These are phyloP conservation scores for Aspergillus sp. DNA, from an alignment of 2,329 filamentous ascomycete genomes.

Conservation along the genomic window DNA sequence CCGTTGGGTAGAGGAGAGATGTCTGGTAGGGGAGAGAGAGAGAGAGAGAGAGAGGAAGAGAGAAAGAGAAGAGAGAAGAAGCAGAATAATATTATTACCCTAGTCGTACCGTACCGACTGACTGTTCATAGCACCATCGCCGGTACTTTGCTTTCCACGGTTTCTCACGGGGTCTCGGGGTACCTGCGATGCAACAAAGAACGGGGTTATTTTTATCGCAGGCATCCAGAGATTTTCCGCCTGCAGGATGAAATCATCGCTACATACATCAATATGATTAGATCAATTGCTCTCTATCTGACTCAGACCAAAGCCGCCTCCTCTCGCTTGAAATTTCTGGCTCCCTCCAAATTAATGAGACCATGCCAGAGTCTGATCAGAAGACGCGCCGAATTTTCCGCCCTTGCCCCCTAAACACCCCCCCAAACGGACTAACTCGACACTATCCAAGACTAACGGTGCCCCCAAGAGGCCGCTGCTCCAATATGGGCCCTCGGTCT, in stretches of 20 bases:
- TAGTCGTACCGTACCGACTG: background rate
- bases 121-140: background rate
- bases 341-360: background rate
- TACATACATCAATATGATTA: too few species aligned
- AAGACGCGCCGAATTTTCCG: background rate
- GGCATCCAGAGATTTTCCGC: background rate
- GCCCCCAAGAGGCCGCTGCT: background rate
- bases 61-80: background rate
- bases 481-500: background rate
- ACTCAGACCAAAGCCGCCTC: background rate
- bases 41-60: background rate
- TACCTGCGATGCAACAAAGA: background rate
- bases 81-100: too few species aligned
- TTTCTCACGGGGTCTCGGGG: background rate
- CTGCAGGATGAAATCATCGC: background rate
- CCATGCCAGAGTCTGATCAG: background rate
- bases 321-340: background rate
- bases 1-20: background rate
- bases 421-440: background rate
- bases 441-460: background rate
- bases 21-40: background rate
- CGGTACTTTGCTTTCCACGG: background rate
- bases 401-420: background rate
- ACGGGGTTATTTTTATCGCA: background rate
- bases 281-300: too few species aligned